A percentile compares a stretch with the other conserved stretches of the same genome.
Conservation (phyloP, 129 eudicot genomes). For the Deinandra increscens region DNA sequence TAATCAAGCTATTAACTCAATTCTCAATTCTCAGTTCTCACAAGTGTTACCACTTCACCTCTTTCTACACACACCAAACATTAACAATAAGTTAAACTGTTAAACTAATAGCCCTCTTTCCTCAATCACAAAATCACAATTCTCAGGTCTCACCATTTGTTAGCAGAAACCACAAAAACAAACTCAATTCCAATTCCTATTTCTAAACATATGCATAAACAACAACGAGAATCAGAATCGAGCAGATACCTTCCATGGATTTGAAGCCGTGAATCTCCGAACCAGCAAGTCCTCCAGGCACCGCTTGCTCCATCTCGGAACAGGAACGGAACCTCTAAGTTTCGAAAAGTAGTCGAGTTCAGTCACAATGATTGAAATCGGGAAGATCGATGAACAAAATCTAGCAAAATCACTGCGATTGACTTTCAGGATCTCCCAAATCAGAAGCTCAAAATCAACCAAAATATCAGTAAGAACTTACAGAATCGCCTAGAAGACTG, state of each 20-base stretch:
- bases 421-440: not conserved
- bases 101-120: not conserved
- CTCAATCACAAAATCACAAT: not conserved
- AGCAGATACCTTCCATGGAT: conserved; percentile 57
- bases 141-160: too few species aligned
- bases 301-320: conserved; percentile 27
- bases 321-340: conserved; percentile 15
- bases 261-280: conserved; percentile 83
- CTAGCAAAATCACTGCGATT: conserved; percentile 6
- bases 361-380: not conserved
- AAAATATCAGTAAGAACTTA: not conserved
- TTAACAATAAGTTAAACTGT: not conserved
- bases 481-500: conserved; percentile 1
- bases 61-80: not conserved
- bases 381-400: not conserved
- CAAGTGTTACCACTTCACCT: not conserved
- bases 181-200: not conserved
- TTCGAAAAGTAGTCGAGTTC: conserved; percentile 1
- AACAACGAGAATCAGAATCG: not conserved
- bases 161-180: conserved; percentile 16
- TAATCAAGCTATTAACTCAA: not conserved
- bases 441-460: not conserved
- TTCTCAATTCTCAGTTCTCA: too few species aligned
- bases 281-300: conserved; percentile 41
- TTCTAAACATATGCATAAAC: not conserved